Conservation (phyloP, 2,329 filamentous ascomycete species). For the Phaeosphaeriaceae sp. region DNA sequence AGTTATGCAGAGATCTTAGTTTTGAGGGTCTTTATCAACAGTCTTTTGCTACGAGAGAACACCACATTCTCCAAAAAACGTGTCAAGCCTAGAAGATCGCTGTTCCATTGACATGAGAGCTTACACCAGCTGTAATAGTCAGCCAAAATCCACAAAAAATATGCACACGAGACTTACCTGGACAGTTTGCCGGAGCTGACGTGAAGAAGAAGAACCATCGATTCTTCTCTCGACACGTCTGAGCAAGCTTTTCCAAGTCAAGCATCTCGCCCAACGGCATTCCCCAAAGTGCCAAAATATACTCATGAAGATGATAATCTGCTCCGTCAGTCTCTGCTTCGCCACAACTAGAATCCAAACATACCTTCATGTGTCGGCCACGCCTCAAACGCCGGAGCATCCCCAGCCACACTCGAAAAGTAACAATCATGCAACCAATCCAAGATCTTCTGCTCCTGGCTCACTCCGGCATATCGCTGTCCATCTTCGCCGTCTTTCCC, state of each 20-base stretch:
- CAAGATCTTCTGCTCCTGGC: constrained; percentile 62
- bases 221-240: constrained; percentile 62
- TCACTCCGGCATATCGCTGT: constrained; percentile 57
- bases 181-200: constrained; percentile 65
- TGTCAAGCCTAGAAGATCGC: constrained; percentile 42
- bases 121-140: constrained; percentile 46
- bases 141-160: neutral
- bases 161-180: constrained; percentile 47
- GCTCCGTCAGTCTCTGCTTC: constrained; percentile 5
- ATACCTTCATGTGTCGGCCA: constrained; percentile 60
- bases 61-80: neutral
- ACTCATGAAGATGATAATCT: constrained; percentile 47
- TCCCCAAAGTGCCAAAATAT: constrained; percentile 49
- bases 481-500: constrained; percentile 47
- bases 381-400: constrained; percentile 69
- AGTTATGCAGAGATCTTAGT: too few relatives aligned
- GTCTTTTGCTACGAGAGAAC: neutral
- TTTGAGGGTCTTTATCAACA: neutral
- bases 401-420: constrained; percentile 70
- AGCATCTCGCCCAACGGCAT: constrained; percentile 52
- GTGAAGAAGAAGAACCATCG: constrained; percentile 69
- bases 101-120: constrained; percentile 53
- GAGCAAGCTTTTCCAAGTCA: constrained; percentile 60
- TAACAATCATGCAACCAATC: constrained; percentile 74
- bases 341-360: neutral